Evolutionary conservation across 1,139 yeast species (phyloP).

Genomic region (Geotrichum klebahnii): DNA sequence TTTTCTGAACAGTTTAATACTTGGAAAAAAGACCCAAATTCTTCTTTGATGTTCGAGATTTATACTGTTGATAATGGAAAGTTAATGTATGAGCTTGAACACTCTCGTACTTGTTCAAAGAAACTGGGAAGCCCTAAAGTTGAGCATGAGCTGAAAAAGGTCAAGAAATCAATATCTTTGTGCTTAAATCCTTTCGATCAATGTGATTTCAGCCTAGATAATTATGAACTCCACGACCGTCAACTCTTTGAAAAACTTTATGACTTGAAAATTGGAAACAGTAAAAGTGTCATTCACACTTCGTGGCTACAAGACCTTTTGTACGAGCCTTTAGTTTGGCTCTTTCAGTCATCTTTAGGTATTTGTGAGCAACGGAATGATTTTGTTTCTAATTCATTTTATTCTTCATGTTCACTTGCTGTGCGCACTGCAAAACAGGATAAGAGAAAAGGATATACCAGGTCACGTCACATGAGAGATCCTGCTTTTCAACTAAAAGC

Average conservation of each 20-base stretch:
- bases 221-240: background rate
- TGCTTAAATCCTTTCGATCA: background rate
- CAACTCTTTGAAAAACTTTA: background rate
- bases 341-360: background rate
- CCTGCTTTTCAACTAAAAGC: background rate
- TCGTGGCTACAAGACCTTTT: background rate
- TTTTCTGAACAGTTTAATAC: constrained; percentile 1
- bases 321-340: background rate
- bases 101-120: background rate
- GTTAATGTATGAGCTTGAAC: background rate
- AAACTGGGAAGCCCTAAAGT: background rate
- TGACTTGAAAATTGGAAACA: background rate
- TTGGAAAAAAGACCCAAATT: background rate
- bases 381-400: background rate
- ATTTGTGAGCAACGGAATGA: background rate
- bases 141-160: background rate
- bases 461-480: background rate
- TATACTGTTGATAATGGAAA: background rate
- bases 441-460: background rate
- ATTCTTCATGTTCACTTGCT: background rate
- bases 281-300: background rate
- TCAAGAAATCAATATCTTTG: background rate
- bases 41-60: background rate
- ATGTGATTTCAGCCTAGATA: background rate
- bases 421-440: background rate